Conservation (phyloP, 192 early-diverging fungal genomes). For the Lobosporangium transversale region DNA sequence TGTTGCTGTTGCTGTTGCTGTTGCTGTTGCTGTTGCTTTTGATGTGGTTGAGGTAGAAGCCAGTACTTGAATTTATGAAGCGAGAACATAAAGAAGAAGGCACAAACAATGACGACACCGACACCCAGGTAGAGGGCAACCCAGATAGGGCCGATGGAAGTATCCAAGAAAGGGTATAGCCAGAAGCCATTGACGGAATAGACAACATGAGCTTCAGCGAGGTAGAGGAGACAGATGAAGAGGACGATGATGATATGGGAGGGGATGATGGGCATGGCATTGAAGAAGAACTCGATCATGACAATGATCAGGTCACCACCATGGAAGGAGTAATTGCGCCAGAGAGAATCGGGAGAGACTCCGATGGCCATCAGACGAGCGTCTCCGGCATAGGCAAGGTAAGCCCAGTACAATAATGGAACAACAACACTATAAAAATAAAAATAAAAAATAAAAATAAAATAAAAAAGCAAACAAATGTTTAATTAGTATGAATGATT, state of each 20-base stretch:
- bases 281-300: constrained; percentile 31
- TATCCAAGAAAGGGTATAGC: constrained; percentile 50
- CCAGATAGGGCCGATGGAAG: constrained; percentile 24
- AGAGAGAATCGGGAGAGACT: background rate
- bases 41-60: background rate
- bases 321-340: constrained; percentile 50
- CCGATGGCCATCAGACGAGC: constrained; percentile 25
- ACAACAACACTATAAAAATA: constrained; percentile 30
- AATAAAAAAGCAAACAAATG: background rate
- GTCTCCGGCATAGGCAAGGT: constrained; percentile 11
- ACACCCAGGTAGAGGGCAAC: constrained; percentile 26
- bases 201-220: constrained; percentile 29
- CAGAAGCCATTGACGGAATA: constrained; percentile 35
- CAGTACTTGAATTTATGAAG: constrained; percentile 21
- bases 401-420: constrained; percentile 41
- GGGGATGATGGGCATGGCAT: constrained; percentile 45
- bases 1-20: background rate
- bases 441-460: constrained; percentile 1
- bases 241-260: constrained; percentile 24
- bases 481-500: too few species aligned
- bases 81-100: constrained; percentile 31
- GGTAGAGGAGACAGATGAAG: constrained; percentile 23
- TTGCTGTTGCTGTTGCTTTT: constrained; percentile 11
- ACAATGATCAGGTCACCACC: constrained; percentile 41
- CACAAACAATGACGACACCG: constrained; percentile 21